Percentiles rank a stretch among this genome's conserved stretches.
Evolutionary conservation across 441 rosid genomes (phyloP).

Genomic region (Populus tomentosa): DNA sequence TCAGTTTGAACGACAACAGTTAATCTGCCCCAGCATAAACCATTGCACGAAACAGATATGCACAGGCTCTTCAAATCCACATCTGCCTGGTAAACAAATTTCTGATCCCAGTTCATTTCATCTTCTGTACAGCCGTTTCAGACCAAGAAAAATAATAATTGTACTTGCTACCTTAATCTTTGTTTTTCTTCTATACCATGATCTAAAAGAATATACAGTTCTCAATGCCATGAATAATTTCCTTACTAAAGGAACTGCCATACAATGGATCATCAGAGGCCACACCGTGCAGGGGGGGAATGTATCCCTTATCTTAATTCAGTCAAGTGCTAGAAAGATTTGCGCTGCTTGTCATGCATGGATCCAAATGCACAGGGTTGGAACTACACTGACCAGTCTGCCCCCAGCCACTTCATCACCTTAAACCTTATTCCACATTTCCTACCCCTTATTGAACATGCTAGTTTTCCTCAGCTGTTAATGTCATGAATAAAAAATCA

Average conservation of each 20-base stretch:
- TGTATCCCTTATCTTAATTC: slow-evolving; percentile 1
- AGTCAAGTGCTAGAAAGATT: slow-evolving; percentile 19
- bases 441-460: slow-evolving; percentile 20
- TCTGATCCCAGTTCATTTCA: slow-evolving; percentile 22
- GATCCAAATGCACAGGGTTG: slow-evolving; percentile 11
- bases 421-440: slow-evolving; percentile 25
- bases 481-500: slow-evolving; percentile 21
- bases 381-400: not conserved
- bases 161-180: slow-evolving; percentile 8
- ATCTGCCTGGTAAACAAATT: slow-evolving; percentile 25
- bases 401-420: slow-evolving; percentile 11
- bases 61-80: slow-evolving; percentile 24
- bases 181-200: slow-evolving; percentile 21
- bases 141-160: slow-evolving; percentile 19
- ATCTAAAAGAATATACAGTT: slow-evolving; percentile 31
- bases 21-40: slow-evolving; percentile 20
- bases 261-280: slow-evolving; percentile 17
- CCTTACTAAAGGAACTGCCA: slow-evolving; percentile 9
- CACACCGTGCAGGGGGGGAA: not conserved
- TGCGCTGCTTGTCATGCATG: slow-evolving; percentile 9
- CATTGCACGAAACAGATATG: slow-evolving; percentile 7
- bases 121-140: slow-evolving; percentile 44
- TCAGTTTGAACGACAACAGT: slow-evolving; percentile 22
- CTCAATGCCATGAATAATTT: slow-evolving; percentile 16
- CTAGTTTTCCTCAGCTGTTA: slow-evolving; percentile 23